Evolutionary conservation across 2,329 filamentous ascomycete genomes (phyloP).

Genomic region (Curvularia sp.): DNA sequence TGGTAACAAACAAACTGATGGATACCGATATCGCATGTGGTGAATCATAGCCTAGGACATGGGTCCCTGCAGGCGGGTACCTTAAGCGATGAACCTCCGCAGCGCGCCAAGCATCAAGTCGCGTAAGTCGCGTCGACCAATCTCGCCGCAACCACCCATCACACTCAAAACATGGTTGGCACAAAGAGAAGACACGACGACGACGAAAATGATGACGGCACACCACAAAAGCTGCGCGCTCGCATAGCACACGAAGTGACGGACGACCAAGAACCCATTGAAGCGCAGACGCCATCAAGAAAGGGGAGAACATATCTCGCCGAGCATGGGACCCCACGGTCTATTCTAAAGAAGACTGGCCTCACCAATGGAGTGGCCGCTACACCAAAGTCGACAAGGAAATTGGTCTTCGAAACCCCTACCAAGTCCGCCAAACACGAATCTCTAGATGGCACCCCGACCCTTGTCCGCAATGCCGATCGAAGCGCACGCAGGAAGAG

Average conservation of each 20-base stretch:
- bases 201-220: conserved; percentile 27
- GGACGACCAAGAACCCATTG: conserved; percentile 29
- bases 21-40: background rate
- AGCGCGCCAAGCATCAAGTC: conserved; percentile 24
- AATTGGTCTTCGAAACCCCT: conserved; percentile 57
- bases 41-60: background rate
- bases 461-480: conserved; percentile 74
- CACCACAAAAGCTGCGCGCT: conserved; percentile 40
- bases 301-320: conserved; percentile 29
- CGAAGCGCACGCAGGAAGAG: conserved; percentile 88
- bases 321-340: conserved; percentile 42
- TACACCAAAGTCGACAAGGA: conserved; percentile 55
- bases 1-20: background rate
- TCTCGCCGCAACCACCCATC: conserved; percentile 13
- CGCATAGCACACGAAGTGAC: conserved; percentile 20
- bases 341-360: conserved; percentile 44
- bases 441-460: conserved; percentile 61
- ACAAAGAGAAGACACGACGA: conserved; percentile 43
- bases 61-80: background rate
- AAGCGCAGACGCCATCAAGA: conserved; percentile 44
- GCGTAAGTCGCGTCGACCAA: conserved; percentile 33
- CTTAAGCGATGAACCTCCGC: background rate
- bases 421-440: conserved; percentile 47
- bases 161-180: conserved; percentile 36
- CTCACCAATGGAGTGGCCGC: conserved; percentile 30